Percentiles rank a stretch among this genome's conserved stretches.
These are phyloP conservation scores for Adansonia grandidieri DNA, from an alignment of 441 rosid genomes.

Conservation along the genomic window DNA sequence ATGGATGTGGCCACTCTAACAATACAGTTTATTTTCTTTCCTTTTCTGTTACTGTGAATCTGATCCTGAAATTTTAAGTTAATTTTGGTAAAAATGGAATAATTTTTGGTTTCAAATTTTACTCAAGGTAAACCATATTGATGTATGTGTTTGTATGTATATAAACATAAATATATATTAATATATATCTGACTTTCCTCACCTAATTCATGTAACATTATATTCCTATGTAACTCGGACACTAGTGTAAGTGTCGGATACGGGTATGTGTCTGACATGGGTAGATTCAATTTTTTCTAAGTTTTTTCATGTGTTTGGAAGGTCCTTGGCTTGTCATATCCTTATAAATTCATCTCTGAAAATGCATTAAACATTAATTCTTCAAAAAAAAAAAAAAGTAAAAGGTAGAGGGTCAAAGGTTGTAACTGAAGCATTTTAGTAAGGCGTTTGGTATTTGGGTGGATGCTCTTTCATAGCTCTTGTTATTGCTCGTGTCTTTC, in stretches of 20 bases:
- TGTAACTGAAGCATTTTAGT: not conserved
- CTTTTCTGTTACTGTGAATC: not conserved
- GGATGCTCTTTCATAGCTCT: conserved; percentile 4
- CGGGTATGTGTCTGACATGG: too few relatives aligned
- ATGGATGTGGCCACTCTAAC: not conserved
- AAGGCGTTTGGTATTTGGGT: not conserved
- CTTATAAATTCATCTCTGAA: too few relatives aligned
- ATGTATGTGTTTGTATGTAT: not conserved
- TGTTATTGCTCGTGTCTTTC: not conserved
- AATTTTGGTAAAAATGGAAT: not conserved
- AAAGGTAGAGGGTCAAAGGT: conserved; percentile 3
- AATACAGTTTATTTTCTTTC: not conserved
- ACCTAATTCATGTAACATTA: not conserved
- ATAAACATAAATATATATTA: not conserved
- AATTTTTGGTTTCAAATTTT: conserved; percentile 5
- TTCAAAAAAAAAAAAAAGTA: too few relatives aligned
- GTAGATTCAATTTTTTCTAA: too few relatives aligned
- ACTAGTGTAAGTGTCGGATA: too few relatives aligned
- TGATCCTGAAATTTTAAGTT: conserved; percentile 11
- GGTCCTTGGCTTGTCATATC: too few relatives aligned
- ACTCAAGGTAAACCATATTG: not conserved
- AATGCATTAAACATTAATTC: too few relatives aligned
- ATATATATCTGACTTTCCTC: not conserved
- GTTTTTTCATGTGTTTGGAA: too few relatives aligned
- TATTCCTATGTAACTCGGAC: not conserved